A percentile compares a stretch with the other conserved stretches of the same genome.
Evolutionary conservation across 306 rosid species (phyloP).

Genomic region (Lagenaria siceraria): DNA sequence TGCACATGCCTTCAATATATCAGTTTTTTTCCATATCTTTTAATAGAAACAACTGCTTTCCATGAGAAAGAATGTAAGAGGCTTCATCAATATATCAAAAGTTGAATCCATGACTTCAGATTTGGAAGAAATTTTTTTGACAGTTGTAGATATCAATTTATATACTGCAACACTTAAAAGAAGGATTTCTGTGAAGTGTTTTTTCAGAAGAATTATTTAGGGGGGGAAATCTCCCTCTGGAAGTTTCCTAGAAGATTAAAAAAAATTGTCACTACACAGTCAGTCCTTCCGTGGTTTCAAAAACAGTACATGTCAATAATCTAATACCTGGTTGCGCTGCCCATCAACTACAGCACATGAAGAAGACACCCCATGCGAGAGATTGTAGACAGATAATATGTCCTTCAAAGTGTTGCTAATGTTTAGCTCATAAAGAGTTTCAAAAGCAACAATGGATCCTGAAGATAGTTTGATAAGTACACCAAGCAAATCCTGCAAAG

Average conservation of each 20-base stretch:
- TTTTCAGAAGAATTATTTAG: background rate
- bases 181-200: background rate
- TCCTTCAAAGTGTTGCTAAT: conserved; percentile 66
- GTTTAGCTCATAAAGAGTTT: conserved; percentile 60
- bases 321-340: conserved; percentile 62
- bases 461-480: conserved; percentile 74
- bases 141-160: background rate
- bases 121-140: background rate
- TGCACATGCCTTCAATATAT: background rate
- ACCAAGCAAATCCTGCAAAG: conserved; percentile 71
- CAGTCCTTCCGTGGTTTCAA: conserved; percentile 2
- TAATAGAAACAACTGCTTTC: too few species aligned
- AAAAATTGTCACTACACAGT: background rate
- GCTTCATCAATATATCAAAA: background rate
- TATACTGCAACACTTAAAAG: background rate
- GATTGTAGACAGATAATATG: conserved; percentile 47
- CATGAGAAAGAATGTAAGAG: too few species aligned
- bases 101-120: background rate
- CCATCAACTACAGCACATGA: conserved; percentile 49
- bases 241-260: background rate
- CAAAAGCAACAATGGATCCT: conserved; percentile 71
- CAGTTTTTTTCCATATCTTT: too few species aligned
- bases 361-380: conserved; percentile 60
- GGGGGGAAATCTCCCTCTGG: background rate
- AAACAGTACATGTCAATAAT: conserved; percentile 15